Evolutionary conservation across 2,329 filamentous ascomycete species (phyloP), one percentile per base, ranked within the genome.

Genomic region (Septoria petroselini): DNA sequence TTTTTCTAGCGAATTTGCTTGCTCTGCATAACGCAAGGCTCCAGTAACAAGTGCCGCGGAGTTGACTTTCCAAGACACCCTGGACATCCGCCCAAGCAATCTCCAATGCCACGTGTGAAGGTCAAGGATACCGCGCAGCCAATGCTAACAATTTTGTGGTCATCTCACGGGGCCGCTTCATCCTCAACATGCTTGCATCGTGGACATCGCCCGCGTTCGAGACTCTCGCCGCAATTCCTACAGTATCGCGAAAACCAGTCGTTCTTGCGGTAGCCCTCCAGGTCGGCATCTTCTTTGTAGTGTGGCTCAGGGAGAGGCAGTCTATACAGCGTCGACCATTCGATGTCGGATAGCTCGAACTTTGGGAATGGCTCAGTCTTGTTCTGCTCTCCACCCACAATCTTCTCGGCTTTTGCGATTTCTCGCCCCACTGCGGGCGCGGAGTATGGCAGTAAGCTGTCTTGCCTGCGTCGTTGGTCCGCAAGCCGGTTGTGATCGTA

Each of bases 401-500:
- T 29, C 21, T 40, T 47, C 34, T 47, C 43, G 15, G 18, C 23
- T 19, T 21, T 25, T 1, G 25, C 5, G 14, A 47, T 39, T 6
- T 39, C 33, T 8, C 19, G 23, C 15, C 21, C 14, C 35, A 5
- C 11, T 45, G 34, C 30, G 34, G 33, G 14, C 27, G 15, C n/a
- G 29, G 23, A 21, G 18, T 21, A 21, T 37, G 25, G 21, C 1
- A 38, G 18, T 7, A 49, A 17, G 40, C 41, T 44, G 41, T 40
- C 42, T 33, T 34, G 14, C 12, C 34, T 40, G 29, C 35, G 18
- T n/a, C 41, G 41, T 18, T 43, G 27, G 7, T 15, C 23, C 2
- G 35, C 35, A 18, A 47, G 25, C 17, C 43, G 43, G 11, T 39
- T 31, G 11, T 47, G 34, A 29, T 47, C 35, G 33, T 48, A 44